These are phyloP conservation scores for Chalciporus chontae DNA, from an alignment of 768 basidiomycete species.

Conservation along the genomic window DNA sequence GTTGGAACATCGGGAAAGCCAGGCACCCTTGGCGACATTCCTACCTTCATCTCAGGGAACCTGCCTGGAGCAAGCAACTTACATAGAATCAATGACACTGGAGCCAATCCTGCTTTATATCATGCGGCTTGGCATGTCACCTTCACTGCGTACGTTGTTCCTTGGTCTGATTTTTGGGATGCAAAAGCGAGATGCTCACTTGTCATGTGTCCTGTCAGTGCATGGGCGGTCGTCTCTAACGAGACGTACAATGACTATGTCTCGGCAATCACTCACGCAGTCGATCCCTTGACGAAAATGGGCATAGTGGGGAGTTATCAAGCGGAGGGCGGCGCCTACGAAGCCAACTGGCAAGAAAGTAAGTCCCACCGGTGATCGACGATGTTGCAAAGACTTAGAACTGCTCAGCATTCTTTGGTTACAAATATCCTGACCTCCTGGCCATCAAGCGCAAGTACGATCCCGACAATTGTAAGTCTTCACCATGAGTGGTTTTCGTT, in stretches of 20 bases:
- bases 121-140: slow-evolving; percentile 14
- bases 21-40: neutral
- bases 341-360: neutral
- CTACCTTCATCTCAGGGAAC: slow-evolving; percentile 8
- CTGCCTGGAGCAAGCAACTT: slow-evolving; percentile 9
- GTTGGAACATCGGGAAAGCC: neutral
- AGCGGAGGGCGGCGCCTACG: neutral
- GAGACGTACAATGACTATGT: neutral
- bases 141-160: slow-evolving; percentile 3
- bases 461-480: slow-evolving; percentile 4
- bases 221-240: neutral
- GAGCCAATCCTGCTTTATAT: slow-evolving; percentile 19
- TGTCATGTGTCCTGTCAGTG: neutral
- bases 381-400: neutral
- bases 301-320: neutral
- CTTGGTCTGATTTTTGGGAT: no score
- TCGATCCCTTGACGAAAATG: neutral
- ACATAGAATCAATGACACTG: slow-evolving; percentile 12
- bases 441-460: slow-evolving; percentile 9
- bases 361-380: neutral
- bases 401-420: slow-evolving; percentile 2
- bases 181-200: no score
- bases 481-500: neutral
- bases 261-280: neutral
- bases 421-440: neutral